Conservation (phyloP, 345 rosid genomes). For the Ailanthus altissimus region DNA sequence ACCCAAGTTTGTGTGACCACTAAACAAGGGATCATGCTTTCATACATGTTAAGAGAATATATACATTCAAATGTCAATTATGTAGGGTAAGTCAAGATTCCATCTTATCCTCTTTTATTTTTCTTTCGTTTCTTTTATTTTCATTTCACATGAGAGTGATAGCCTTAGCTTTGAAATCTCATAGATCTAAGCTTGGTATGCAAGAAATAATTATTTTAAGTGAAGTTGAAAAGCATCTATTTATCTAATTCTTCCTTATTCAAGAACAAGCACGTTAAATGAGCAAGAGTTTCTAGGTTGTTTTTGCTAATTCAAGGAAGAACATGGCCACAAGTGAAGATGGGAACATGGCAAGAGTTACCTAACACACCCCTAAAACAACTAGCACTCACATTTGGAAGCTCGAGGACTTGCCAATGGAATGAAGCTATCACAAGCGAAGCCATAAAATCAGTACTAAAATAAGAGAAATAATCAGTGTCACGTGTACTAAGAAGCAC, state of each 20-base stretch:
- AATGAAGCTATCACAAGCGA: conserved; percentile 23
- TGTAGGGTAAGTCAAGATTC: conserved; percentile 43
- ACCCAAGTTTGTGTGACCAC: conserved; percentile 33
- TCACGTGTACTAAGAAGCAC: conserved; percentile 34
- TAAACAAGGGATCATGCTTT: conserved; percentile 29
- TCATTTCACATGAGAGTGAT: conserved; percentile 18
- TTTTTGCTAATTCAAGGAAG: conserved; percentile 31
- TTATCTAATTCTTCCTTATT: conserved; percentile 4
- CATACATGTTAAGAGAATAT: not conserved
- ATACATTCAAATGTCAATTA: not conserved
- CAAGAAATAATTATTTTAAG: conserved; percentile 9
- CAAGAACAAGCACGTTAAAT: not conserved
- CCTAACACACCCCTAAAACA: not conserved
- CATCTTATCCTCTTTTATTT: conserved; percentile 29
- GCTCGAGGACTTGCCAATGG: not conserved
- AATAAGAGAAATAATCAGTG: not conserved
- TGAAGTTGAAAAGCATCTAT: conserved; percentile 4
- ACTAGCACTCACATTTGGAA: not conserved
- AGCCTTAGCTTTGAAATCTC: conserved; percentile 6
- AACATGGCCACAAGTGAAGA: conserved; percentile 16
- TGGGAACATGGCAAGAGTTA: not conserved
- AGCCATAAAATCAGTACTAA: conserved; percentile 6
- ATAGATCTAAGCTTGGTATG: conserved; percentile 26
- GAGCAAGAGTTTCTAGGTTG: not conserved
- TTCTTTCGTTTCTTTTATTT: too few species aligned